Base-by-base conservation (phyloP, 176 grass and related monocot species). In the Triticum dicoccoides region DNA sequence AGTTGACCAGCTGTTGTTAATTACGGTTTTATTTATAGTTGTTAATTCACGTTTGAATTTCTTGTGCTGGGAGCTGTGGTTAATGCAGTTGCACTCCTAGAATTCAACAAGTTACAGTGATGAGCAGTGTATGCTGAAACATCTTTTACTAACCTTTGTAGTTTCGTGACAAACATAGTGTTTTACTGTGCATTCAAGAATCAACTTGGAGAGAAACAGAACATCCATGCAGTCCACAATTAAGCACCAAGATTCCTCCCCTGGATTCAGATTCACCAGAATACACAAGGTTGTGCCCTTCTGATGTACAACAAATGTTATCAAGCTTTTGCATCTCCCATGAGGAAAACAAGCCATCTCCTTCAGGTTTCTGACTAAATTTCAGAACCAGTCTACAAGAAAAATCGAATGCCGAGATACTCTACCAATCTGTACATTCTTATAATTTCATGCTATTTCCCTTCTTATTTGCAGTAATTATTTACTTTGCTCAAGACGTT, bases 391-490 rank as follows among this genome's bases (percentile, higher is more conserved):
- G 63, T 73, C 30, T 73, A 69, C 49, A 47, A 62, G 69, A 87
- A 87, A 79, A 80, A 47, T 21, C 37, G 24, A 71, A 87, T 39
- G 11, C 39, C 44, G 83, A 56, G 25, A 87, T 27, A 80, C 65
- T 27, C 73, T 86, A 70, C 77, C 64, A 85, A 82, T 88, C 71
- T 91, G 63, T 88, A 88, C 63, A 81, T 85, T 91, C 38, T 77
- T 62, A 72, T 65, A 84, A 63, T 29, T 32, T 11, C 8, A 23
- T 56, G 79, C 6, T 32, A 73, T 84, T 67, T 80, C 18, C 76
- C 30, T 49, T 63, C 25, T 64, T 56, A 69, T 59, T 84, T 77
- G 71, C 23, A 42, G 82, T 62, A 51, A 65, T 88, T 85, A 85
- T 78, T 88, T 88, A 77, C 89, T 63, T 73, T 65, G 52, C 69